A percentile compares a stretch with the other conserved stretches of the same genome.
Evolutionary conservation across 768 basidiomycete genomes (phyloP).

Genomic region (Tulasnella sp.): DNA sequence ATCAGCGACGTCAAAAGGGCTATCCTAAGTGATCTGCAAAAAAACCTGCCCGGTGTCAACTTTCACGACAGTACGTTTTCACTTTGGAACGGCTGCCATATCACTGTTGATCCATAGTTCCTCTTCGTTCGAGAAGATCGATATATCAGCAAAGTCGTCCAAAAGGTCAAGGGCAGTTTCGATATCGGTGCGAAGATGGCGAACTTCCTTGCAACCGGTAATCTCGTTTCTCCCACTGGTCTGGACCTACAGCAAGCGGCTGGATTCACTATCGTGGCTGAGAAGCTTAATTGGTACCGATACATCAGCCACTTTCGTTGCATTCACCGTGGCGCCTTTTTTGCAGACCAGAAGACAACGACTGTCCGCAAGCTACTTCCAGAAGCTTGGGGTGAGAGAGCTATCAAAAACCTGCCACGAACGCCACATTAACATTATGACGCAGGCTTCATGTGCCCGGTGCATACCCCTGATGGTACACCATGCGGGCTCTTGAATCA

Average conservation of each 20-base stretch:
- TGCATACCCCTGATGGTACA: conserved; percentile 96
- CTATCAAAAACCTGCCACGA: background rate
- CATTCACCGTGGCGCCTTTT: conserved; percentile 98
- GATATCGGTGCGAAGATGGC: conserved; percentile 83
- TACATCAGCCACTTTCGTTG: conserved; percentile 98
- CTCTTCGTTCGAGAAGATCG: conserved; percentile 38
- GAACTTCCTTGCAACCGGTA: conserved; percentile 96
- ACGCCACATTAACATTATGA: conserved; percentile 10
- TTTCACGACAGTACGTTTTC: conserved; percentile 67
- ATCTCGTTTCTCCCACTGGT: conserved; percentile 86
- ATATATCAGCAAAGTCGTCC: conserved; percentile 66
- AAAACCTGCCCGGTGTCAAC: conserved; percentile 71
- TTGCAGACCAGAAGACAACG: conserved; percentile 96
- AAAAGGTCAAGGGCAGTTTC: conserved; percentile 55
- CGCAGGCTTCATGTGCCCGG: conserved; percentile 90
- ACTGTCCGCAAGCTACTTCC: conserved; percentile 92
- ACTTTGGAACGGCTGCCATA: background rate
- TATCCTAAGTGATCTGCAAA: conserved; percentile 37
- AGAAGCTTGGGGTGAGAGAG: conserved; percentile 82
- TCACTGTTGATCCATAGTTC: conserved; percentile 5
- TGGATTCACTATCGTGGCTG: conserved; percentile 98
- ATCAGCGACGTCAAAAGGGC: conserved; percentile 36
- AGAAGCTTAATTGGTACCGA: conserved; percentile 97
- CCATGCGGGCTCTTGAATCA: conserved; percentile 98
- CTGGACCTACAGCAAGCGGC: conserved; percentile 95